Percentiles rank a stretch among this genome's conserved stretches.
Evolutionary conservation across 2,329 filamentous ascomycete species (phyloP).

Genomic region (Neofusicoccum ribis): DNA sequence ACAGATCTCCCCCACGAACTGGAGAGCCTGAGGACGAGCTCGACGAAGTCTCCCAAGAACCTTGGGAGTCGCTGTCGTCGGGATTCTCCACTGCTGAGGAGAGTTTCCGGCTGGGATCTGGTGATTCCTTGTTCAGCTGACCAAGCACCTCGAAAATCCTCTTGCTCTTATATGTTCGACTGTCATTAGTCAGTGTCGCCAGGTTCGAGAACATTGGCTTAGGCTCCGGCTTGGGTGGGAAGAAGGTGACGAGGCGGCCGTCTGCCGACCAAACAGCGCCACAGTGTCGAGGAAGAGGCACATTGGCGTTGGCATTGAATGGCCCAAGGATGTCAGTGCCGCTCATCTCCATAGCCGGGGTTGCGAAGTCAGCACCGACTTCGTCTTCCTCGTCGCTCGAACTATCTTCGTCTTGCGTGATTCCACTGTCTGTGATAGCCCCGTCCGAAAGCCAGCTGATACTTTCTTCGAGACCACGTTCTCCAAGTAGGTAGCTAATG

Average conservation of each 20-base stretch:
- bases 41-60: slow-evolving; percentile 28
- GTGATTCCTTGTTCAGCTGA: slow-evolving; percentile 55
- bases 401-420: slow-evolving; percentile 63
- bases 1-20: background rate
- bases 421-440: slow-evolving; percentile 43
- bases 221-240: slow-evolving; percentile 54
- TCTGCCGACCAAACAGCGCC: slow-evolving; percentile 59
- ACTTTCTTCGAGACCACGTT: slow-evolving; percentile 59
- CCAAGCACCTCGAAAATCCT: slow-evolving; percentile 66
- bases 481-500: slow-evolving; percentile 62
- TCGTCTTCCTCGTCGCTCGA: slow-evolving; percentile 80
- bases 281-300: slow-evolving; percentile 61
- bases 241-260: slow-evolving; percentile 60
- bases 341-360: slow-evolving; percentile 48
- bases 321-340: slow-evolving; percentile 54
- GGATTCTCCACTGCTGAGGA: slow-evolving; percentile 30
- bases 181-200: slow-evolving; percentile 50
- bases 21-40: slow-evolving; percentile 38
- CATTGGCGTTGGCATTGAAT: slow-evolving; percentile 62
- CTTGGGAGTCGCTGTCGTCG: slow-evolving; percentile 27
- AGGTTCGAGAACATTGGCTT: slow-evolving; percentile 49
- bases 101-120: slow-evolving; percentile 44
- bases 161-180: slow-evolving; percentile 47
- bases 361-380: slow-evolving; percentile 38
- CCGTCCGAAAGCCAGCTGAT: slow-evolving; percentile 58